Evolutionary conservation across 1,284 basidiomycete species (phyloP), one percentile per base, ranked within the genome.

Genomic region (Austroboletus olivaceoglutinosus): DNA sequence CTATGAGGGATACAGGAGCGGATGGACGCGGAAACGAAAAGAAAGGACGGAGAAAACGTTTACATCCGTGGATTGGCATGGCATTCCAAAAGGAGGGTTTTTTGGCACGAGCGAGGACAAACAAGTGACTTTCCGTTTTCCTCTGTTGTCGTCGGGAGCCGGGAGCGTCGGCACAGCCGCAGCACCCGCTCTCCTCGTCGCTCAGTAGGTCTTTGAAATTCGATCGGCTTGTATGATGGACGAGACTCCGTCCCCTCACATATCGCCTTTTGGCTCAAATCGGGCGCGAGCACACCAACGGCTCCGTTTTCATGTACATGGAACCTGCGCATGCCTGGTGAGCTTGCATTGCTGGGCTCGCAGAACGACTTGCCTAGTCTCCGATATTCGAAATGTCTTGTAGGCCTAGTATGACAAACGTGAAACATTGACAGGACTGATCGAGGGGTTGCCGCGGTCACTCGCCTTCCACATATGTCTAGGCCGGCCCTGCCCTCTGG

Each of bases 381-480:
- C 30, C 43, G 34, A 29, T 18, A 58, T 48, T 58, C 51, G 44
- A 52, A 59, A 51, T 57, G 49, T 40, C 23, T 43, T 15, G 43
- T 29, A 40, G 44, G 37, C 27, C 37, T 31, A 34, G 47, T 43
- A 61, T 69, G 65, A 66, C 67, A 70, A 70, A 70, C 55, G 51
- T 67, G 69, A 67, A 64, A 67, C 65, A 70, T 58, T 49, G 59
- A 52, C 63, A 61, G 52, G 45, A 56, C 39, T 66, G 65, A 67
- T 67, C 65, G 65, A 65, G 65, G 62, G 58, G 59, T 64, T 61
- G 50, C 38, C 43, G 45, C 22, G 22, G 48, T 50, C 51, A 50
- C 43, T 51, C 43, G 43, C 39, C 34, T 61, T 61, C 65, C 65
- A 22, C 21, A 71, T 69, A 62, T 68, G 68, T 68, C 55, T 8